Evolutionary conservation across 768 basidiomycete species (phyloP), one percentile per base, ranked within the genome.

Genomic region (Epithele typhae): DNA sequence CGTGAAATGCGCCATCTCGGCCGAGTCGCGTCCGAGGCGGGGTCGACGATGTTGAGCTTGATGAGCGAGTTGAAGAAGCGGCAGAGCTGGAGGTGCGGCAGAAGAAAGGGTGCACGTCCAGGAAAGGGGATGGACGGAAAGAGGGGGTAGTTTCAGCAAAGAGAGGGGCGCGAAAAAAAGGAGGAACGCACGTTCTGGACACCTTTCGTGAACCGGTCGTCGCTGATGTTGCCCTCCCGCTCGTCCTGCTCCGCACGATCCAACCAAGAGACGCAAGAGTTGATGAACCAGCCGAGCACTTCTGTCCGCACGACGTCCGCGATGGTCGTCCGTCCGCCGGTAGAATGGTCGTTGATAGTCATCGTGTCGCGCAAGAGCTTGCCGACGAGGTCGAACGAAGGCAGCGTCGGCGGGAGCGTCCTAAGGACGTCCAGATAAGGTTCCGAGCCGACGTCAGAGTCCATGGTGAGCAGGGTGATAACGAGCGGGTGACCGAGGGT

Each of bases 1-100:
- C 36, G 79, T 79, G 56, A 91, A 91, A 59, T 87, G 83, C 5
- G 76, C 74, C 76, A 91, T 88, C 67, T 88, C 88, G 5, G 83
- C 75, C 0, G 81, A 77, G 58, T 91, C 86, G 87, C 86, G 51
- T 61, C 62, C 5, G 59, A 60, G n/a, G 70, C 71, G 2, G 78
- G 72, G 56, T 87, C 84, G 45, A 87, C 74, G 57, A 89, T 76
- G 40, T 65, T 65, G 7, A 78, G 69, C 59, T 82, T 84, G 67
- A 88, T 75, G 39, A 91, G 71, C 0, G 85, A 82, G 49, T 68
- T 67, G 61, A 82, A 90, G 63, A 90, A 90, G 10, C 87, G 81
- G 63, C 84, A 89, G 25, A 89, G 71, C 86, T 88, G 54, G 0
- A 52, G 6, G 15, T 36, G 35, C 17, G 35, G 15, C 25, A 17